phyloP scores from a whole-genome alignment of 768 basidiomycete genomes.

The Auriscalpium vulgare region DNA sequence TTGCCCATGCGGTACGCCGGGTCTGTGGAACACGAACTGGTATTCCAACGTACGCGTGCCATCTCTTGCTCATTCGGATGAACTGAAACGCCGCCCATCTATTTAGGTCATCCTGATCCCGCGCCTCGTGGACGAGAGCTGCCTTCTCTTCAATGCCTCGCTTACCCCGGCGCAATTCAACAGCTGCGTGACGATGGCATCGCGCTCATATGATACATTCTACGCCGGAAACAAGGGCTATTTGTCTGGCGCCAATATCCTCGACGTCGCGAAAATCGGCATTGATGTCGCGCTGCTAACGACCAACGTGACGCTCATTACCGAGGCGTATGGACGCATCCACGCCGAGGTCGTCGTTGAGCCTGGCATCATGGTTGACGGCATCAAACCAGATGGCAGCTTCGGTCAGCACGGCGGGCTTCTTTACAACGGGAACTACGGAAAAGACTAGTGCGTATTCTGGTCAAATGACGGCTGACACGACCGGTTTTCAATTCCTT shows the following conservation, averaged over 20 bases:
- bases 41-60: slow-evolving; percentile 9
- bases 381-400: slow-evolving; percentile 41
- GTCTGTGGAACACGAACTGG: slow-evolving; percentile 16
- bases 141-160: slow-evolving; percentile 12
- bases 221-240: slow-evolving; percentile 23
- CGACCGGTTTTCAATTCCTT: background rate
- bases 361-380: slow-evolving; percentile 44
- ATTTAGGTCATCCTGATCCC: slow-evolving; percentile 14
- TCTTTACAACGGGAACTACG: slow-evolving; percentile 64
- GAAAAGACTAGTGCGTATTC: slow-evolving; percentile 35
- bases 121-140: slow-evolving; percentile 8
- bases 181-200: slow-evolving; percentile 8
- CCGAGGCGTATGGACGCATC: slow-evolving; percentile 40
- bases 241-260: slow-evolving; percentile 55
- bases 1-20: slow-evolving; percentile 25
- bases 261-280: slow-evolving; percentile 48
- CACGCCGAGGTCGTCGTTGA: slow-evolving; percentile 47
- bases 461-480: background rate
- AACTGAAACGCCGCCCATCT: background rate
- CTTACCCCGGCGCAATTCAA: slow-evolving; percentile 4
- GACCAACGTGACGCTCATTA: slow-evolving; percentile 34
- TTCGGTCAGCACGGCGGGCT: slow-evolving; percentile 51
- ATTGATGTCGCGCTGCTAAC: slow-evolving; percentile 12
- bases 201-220: slow-evolving; percentile 13
- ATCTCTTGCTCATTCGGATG: background rate